Percentiles rank a stretch among this genome's conserved stretches.
Conservation (phyloP, 2,329 filamentous ascomycete genomes). For the Penicillium sp. region DNA sequence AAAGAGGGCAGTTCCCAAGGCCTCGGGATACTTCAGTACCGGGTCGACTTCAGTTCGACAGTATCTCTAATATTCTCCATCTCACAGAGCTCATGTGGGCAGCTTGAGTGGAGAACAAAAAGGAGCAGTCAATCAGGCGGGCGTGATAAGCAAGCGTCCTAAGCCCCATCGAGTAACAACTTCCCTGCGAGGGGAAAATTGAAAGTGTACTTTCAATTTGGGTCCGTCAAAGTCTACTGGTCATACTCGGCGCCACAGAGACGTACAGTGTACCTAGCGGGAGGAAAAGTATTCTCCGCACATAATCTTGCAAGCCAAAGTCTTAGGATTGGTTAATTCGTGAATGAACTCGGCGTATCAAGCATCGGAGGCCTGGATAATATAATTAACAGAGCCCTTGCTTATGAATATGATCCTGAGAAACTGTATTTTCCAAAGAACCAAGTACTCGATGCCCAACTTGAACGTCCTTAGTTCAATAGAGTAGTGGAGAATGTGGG, state of each 20-base stretch:
- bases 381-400: background rate
- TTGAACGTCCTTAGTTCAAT: background rate
- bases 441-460: too few species aligned
- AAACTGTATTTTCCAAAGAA: too few species aligned
- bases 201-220: background rate
- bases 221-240: background rate
- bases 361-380: background rate
- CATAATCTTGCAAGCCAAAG: background rate
- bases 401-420: background rate
- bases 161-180: slow-evolving; percentile 12
- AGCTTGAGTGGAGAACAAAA: background rate
- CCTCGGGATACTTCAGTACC: too few species aligned
- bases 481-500: background rate
- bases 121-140: background rate
- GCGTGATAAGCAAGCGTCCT: slow-evolving; percentile 11
- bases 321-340: background rate
- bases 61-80: too few species aligned
- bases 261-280: background rate
- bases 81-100: background rate
- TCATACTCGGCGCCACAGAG: background rate
- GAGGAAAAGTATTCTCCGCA: background rate
- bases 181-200: slow-evolving; percentile 11
- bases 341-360: background rate
- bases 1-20: too few species aligned
- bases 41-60: too few species aligned